Evolutionary conservation across 345 rosid genomes (phyloP).

Genomic region (Eutrema japonicum): DNA sequence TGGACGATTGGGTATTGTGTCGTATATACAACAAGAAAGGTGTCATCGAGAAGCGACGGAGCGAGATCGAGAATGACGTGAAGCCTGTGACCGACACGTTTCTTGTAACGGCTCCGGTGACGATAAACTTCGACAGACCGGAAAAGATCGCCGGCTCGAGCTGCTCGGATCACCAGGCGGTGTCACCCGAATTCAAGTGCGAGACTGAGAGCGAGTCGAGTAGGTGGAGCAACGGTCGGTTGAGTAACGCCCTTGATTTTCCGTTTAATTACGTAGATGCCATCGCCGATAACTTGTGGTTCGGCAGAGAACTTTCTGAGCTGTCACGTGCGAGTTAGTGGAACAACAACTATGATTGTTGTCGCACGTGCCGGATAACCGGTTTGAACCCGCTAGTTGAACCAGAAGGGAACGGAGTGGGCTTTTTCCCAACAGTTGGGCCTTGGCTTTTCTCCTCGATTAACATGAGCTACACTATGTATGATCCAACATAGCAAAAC

Average conservation of each 20-base stretch:
- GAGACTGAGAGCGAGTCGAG: constrained; percentile 83
- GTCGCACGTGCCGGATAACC: constrained; percentile 16
- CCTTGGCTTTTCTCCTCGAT: neutral
- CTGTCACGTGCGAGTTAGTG: constrained; percentile 30
- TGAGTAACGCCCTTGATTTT: constrained; percentile 42
- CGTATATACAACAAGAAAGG: constrained; percentile 98
- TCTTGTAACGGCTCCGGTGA: constrained; percentile 33
- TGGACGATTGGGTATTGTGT: constrained; percentile 97
- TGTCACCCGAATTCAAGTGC: constrained; percentile 80
- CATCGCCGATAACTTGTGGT: constrained; percentile 56
- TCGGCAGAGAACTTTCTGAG: constrained; percentile 47
- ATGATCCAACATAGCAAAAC: constrained; percentile 5
- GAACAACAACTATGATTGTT: neutral
- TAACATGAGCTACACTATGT: neutral
- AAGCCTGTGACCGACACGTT: constrained; percentile 30
- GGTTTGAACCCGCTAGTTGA: constrained; percentile 6
- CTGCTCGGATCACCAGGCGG: constrained; percentile 80
- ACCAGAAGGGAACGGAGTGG: neutral
- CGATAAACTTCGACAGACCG: neutral
- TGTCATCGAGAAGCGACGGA: constrained; percentile 55
- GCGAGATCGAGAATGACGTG: constrained; percentile 40
- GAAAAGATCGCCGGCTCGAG: constrained; percentile 61
- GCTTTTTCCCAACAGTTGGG: constrained; percentile 1
- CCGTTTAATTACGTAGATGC: constrained; percentile 60
- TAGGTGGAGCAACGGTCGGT: constrained; percentile 49